Conservation (phyloP, 352 stramenopile species). For the Phytophthora crassamura region DNA sequence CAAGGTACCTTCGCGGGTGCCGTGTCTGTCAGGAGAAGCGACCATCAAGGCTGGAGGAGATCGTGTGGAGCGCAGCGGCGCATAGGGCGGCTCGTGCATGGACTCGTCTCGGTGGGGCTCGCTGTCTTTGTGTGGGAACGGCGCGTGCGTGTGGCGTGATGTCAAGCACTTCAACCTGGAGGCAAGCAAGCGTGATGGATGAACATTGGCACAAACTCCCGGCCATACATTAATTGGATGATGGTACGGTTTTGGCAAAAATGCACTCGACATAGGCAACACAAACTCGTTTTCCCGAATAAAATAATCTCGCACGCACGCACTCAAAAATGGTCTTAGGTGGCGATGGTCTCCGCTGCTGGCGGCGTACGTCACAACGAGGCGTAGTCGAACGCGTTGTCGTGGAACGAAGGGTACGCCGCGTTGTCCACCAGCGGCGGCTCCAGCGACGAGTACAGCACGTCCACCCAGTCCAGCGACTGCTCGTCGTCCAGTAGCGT, state of each 20-base stretch:
- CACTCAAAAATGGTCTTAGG: constrained; percentile 27
- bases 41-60: neutral
- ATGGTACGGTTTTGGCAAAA: no score
- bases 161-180: no score
- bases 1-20: no score
- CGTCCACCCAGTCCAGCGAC: constrained; percentile 62
- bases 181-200: neutral
- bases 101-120: neutral
- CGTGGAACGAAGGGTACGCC: constrained; percentile 30
- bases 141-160: no score
- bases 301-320: constrained; percentile 22
- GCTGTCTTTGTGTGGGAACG: constrained; percentile 1
- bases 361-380: constrained; percentile 21
- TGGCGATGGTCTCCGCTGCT: neutral
- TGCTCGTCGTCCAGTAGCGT: constrained; percentile 31
- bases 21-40: neutral
- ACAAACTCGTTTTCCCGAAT: constrained; percentile 8
- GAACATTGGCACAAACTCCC: no score
- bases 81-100: neutral
- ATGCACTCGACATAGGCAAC: neutral
- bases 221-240: no score
- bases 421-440: constrained; percentile 23
- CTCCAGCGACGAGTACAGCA: constrained; percentile 57
- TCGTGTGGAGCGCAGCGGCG: neutral
- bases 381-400: constrained; percentile 40